phyloP scores from a whole-genome alignment of 176 grass and related monocot species.

The Cymbopogon citratus region DNA sequence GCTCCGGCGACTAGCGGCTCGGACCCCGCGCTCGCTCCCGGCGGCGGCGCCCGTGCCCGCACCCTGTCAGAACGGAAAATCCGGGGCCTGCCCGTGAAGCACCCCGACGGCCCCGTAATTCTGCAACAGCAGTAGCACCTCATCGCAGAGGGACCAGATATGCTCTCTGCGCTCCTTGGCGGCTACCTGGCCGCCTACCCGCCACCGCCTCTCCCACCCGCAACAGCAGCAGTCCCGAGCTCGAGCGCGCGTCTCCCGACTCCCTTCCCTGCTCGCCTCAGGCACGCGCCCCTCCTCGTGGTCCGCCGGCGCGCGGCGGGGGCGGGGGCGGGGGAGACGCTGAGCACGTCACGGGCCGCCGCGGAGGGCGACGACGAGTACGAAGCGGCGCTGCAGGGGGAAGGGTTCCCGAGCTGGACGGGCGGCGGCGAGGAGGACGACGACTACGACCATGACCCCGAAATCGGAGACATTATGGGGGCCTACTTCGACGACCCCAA shows the following conservation, averaged over 20 bases:
- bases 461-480: conserved; percentile 74
- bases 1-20: too few species aligned
- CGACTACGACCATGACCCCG: conserved; percentile 70
- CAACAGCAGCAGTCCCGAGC: not conserved
- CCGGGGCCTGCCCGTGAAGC: too few species aligned
- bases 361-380: conserved; percentile 10
- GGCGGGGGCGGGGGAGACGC: not conserved
- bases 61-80: too few species aligned
- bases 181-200: conserved; percentile 14
- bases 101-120: too few species aligned
- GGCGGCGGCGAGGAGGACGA: conserved; percentile 26
- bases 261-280: not conserved
- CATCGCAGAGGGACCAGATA: not conserved
- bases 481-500: conserved; percentile 79
- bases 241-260: not conserved
- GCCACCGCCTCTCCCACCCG: not conserved
- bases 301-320: not conserved
- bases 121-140: not conserved
- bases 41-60: too few species aligned
- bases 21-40: too few species aligned
- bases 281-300: not conserved
- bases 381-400: conserved; percentile 14
- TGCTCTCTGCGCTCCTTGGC: conserved; percentile 20
- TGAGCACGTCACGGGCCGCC: not conserved
- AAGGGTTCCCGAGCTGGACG: conserved; percentile 16